These are phyloP conservation scores for Citeromyces nyonsensis DNA, from an alignment of 805 yeast species.

Conservation along the genomic window DNA sequence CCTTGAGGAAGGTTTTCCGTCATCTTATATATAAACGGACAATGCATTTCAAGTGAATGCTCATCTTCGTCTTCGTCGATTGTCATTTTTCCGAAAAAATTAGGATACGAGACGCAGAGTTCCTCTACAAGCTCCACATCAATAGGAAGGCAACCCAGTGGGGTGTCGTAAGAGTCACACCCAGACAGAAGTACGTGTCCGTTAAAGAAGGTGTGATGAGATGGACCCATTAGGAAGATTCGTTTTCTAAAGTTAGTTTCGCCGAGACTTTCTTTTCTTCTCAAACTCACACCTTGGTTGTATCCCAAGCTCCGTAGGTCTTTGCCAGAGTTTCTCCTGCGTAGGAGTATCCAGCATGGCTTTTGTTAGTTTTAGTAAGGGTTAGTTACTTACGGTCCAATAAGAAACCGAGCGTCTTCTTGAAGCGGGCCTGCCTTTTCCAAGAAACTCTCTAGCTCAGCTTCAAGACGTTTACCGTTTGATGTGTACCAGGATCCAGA, in stretches of 20 bases:
- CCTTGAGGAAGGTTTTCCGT: conserved; percentile 15
- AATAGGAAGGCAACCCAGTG: conserved; percentile 61
- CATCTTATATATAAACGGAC: conserved; percentile 51
- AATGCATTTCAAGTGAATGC: conserved; percentile 91
- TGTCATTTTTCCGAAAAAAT: conserved; percentile 39
- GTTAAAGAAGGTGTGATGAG: conserved; percentile 75
- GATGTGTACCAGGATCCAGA: conserved; percentile 83
- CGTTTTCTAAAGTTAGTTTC: conserved; percentile 21
- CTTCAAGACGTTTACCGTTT: conserved; percentile 21
- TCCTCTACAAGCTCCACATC: conserved; percentile 30
- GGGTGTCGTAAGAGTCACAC: conserved; percentile 55
- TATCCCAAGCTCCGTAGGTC: conserved; percentile 60
- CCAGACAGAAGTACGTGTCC: conserved; percentile 38
- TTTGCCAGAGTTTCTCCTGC: conserved; percentile 69
- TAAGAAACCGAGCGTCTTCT: conserved; percentile 29
- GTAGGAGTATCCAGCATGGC: conserved; percentile 85
- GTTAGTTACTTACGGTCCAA: conserved; percentile 33
- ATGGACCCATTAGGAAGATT: conserved; percentile 79
- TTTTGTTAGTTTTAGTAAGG: conserved; percentile 9
- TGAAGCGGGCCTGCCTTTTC: conserved; percentile 15
- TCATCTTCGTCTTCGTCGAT: conserved; percentile 60
- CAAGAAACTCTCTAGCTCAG: conserved; percentile 35
- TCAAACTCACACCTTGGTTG: conserved; percentile 19
- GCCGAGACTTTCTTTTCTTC: too few relatives aligned
- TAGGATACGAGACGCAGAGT: conserved; percentile 17